Conservation (phyloP, 768 basidiomycete genomes). For the Asterophora parasitica region DNA sequence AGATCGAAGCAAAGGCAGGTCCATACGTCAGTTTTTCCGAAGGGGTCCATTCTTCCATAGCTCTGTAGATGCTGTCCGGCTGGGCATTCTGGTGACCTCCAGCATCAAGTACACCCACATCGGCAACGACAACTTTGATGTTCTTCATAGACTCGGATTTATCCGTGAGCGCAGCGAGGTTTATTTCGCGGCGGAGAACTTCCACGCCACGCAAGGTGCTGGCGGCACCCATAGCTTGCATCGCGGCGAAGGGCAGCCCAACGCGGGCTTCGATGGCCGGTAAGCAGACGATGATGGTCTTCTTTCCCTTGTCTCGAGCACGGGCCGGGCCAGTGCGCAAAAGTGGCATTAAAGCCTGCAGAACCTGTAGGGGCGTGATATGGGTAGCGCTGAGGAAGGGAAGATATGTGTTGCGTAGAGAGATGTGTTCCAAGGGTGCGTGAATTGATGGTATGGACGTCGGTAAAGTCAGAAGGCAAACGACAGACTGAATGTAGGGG, state of each 20-base stretch:
- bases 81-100: conserved; percentile 20
- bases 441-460: conserved; percentile 33
- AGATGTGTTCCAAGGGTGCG: conserved; percentile 69
- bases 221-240: conserved; percentile 73
- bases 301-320: conserved; percentile 46
- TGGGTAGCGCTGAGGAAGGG: conserved; percentile 73
- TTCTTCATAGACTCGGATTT: conserved; percentile 56
- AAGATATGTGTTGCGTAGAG: conserved; percentile 57
- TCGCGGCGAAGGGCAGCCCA: conserved; percentile 64
- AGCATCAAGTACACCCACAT: conserved; percentile 60
- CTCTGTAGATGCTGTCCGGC: conserved; percentile 36
- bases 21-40: conserved; percentile 74
- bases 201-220: conserved; percentile 68
- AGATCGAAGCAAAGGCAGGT: conserved; percentile 53
- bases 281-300: conserved; percentile 68
- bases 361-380: conserved; percentile 68
- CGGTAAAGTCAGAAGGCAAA: conserved; percentile 67
- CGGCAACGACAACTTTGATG: conserved; percentile 65
- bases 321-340: conserved; percentile 63
- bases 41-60: conserved; percentile 69
- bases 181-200: conserved; percentile 70
- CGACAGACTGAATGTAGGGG: conserved; percentile 71
- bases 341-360: conserved; percentile 74
- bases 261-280: conserved; percentile 69
- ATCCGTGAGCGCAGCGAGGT: conserved; percentile 49